Evolutionary conservation across 495 filamentous ascomycete species (phyloP), one percentile per base, ranked within the genome.

Genomic region (Aspergillus taichungensis): DNA sequence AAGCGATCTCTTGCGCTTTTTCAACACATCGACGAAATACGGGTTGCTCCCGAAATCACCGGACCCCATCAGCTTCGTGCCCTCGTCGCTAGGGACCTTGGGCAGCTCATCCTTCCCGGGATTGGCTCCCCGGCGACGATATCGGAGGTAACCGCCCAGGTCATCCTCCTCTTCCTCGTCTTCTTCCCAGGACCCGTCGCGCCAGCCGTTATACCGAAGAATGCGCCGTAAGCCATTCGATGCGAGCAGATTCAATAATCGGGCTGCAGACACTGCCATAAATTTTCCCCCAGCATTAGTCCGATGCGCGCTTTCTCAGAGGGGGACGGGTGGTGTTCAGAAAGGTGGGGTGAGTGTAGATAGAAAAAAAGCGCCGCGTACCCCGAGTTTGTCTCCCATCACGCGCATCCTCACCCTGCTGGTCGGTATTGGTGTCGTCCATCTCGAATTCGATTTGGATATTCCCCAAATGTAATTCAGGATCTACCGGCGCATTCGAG

Each of bases 81-180:
- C 89, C 44, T 78, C 72, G 6, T 88, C 80, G 54, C 82, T 91
- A 0, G 89, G 89, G 0, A 94, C 79, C 45, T 80, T 81, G 12
- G 88, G 87, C 44, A 83, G 85, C 42, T 75, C 61, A 6, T 71
- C 64, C 31, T 71, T 64, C 7, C 61, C 57, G 0, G 52, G 37
- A 6, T 56, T 37, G 14, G 56, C 53, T 29, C 43, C 24, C 40
- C 57, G 47, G n/a, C 54, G 40, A 6, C 54, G 49, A 11, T 53
- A 51, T 44, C 59, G 50, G 30, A 57, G 56, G n/a, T 51, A 34
- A 24, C 18, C 18, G 10, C 48, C 56, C 33, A 51, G 41, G 34
- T 59, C 57, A 24, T 62, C 55, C 3, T 66, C 61, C 5, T 63
- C 54, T 7, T 64, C 57, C 1, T 59, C 54, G 0, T 59, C 60